Conservation (phyloP, 1,284 basidiomycete species). For the Wallemia hederae region DNA sequence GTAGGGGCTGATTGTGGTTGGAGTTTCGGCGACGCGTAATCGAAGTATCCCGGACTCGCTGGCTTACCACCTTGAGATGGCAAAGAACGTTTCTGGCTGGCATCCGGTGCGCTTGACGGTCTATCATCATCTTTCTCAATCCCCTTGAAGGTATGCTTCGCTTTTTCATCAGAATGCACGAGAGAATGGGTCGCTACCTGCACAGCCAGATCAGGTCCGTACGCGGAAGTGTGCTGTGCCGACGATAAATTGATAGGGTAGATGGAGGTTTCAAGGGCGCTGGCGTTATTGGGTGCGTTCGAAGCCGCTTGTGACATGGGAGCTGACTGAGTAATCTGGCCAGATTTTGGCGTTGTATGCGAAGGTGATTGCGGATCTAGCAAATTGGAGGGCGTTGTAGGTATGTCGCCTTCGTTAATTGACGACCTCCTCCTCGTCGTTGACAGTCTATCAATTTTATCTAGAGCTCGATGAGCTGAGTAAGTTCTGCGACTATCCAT, state of each 20-base stretch:
- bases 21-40: not conserved
- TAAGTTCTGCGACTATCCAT: constrained; percentile 2
- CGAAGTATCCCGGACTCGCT: not conserved
- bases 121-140: not conserved
- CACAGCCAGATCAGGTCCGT: not conserved
- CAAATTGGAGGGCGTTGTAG: not conserved
- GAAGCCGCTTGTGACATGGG: not conserved
- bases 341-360: not conserved
- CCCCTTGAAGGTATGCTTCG: not conserved
- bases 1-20: not conserved
- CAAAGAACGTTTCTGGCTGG: not conserved
- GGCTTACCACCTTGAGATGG: not conserved
- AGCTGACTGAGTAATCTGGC: not conserved
- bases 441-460: constrained; percentile 5
- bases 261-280: not conserved
- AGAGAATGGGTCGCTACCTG: not conserved
- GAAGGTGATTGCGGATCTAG: not conserved
- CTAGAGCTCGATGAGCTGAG: constrained; percentile 10
- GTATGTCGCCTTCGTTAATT: not conserved
- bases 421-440: constrained; percentile 1
- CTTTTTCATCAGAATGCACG: not conserved
- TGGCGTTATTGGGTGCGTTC: not conserved
- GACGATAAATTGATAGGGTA: not conserved
- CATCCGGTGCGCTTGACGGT: not conserved
- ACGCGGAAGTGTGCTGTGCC: not conserved